phyloP scores from a whole-genome alignment of 129 eudicot genomes.

The Sambucus nigra region DNA sequence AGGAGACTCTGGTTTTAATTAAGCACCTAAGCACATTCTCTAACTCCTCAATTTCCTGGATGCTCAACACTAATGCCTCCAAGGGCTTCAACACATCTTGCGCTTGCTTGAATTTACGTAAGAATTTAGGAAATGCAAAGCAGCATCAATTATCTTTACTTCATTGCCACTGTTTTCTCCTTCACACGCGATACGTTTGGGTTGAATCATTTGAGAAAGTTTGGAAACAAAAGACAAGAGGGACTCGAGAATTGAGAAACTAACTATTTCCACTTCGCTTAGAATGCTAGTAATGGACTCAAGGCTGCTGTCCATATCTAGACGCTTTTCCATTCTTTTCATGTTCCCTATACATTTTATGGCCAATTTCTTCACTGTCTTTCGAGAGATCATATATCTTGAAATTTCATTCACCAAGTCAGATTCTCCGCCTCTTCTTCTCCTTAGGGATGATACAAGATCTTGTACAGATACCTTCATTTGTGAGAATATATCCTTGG shows the following conservation, averaged over 20 bases:
- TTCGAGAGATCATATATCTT: constrained; percentile 7
- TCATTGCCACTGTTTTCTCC: neutral
- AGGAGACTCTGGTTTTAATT: no score
- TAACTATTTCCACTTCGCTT: no score
- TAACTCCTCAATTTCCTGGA: constrained; percentile 12
- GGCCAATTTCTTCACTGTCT: constrained; percentile 2
- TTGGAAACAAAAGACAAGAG: no score
- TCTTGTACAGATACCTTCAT: no score
- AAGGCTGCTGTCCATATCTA: neutral
- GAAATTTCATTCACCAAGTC: no score
- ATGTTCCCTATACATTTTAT: no score
- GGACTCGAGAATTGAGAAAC: no score
- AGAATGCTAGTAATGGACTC: no score
- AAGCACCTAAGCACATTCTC: no score
- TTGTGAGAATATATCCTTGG: no score
- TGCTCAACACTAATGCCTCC: constrained; percentile 1
- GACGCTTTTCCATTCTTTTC: no score
- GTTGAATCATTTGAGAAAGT: constrained; percentile 4
- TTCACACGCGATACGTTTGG: neutral
- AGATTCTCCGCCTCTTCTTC: constrained; percentile 6
- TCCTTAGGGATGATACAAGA: constrained; percentile 13
- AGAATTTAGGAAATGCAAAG: neutral
- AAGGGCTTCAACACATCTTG: neutral
- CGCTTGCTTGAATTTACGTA: neutral
- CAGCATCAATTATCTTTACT: neutral